A percentile compares a stretch with the other conserved stretches of the same genome.
These are phyloP conservation scores for Bipolaris oryzae DNA, from an alignment of 2,329 filamentous ascomycete species.

Conservation along the genomic window DNA sequence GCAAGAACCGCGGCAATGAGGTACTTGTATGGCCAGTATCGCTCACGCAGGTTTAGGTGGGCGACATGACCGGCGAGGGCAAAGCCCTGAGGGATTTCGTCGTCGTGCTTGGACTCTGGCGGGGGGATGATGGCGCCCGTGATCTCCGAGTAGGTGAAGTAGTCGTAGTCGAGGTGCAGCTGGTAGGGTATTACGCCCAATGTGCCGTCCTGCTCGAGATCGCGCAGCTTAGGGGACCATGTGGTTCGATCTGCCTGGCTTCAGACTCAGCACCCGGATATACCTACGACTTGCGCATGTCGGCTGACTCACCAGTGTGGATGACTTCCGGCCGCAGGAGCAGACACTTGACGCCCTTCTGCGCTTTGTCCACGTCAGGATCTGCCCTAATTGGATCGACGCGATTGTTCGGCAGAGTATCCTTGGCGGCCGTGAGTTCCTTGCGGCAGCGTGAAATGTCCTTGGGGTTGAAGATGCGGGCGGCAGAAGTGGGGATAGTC, in stretches of 20 bases:
- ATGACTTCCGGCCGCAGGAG: slow-evolving; percentile 53
- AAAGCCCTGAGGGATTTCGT: slow-evolving; percentile 84
- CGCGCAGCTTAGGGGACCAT: slow-evolving; percentile 73
- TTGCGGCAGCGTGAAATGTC: slow-evolving; percentile 75
- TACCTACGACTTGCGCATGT: slow-evolving; percentile 10
- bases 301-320: slow-evolving; percentile 42
- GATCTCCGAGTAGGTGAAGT: slow-evolving; percentile 88
- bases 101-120: slow-evolving; percentile 73
- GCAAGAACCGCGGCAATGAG: slow-evolving; percentile 83
- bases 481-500: slow-evolving; percentile 76
- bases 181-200: slow-evolving; percentile 76
- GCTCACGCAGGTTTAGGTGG: slow-evolving; percentile 85
- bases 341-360: slow-evolving; percentile 53
- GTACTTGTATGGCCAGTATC: slow-evolving; percentile 83
- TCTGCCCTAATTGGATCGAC: slow-evolving; percentile 65
- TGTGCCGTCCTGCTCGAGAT: slow-evolving; percentile 71
- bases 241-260: slow-evolving; percentile 67
- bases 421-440: slow-evolving; percentile 67
- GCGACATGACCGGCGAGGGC: slow-evolving; percentile 91
- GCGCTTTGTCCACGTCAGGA: slow-evolving; percentile 64
- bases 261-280: slow-evolving; percentile 43
- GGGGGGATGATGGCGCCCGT: slow-evolving; percentile 74
- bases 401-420: slow-evolving; percentile 69
- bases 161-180: slow-evolving; percentile 77
- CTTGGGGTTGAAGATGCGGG: slow-evolving; percentile 74